Evolutionary conservation across 345 rosid genomes (phyloP), one percentile per base, ranked within the genome.

Genomic region (Nephelium lappaceum): DNA sequence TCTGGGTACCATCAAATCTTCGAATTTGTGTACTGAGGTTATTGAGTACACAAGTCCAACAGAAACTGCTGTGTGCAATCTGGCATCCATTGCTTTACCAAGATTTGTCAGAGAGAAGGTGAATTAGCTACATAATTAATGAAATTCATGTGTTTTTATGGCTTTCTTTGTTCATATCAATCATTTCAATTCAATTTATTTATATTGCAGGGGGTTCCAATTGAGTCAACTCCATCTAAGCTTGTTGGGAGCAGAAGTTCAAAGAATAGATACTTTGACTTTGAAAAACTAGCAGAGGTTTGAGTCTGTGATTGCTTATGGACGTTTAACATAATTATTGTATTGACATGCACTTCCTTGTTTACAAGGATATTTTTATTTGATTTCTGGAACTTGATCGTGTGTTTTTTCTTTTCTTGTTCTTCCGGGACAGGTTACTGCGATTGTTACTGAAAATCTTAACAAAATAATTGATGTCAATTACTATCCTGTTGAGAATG

Each of bases 51-150:
- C 97, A 25, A 95, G 98, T 77, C 98, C 98, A 79, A 87, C 95
- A 41, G 97, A 95, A 83, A 92, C 98, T 51, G 98, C 97, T 75
- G 98, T 95, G 19, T 95, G 98, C 84, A 95, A 95, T 84, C 88
- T 95, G 78, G 98, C 98, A 71, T 95, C 98, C 25, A 93, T 95
- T 88, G 98, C 98, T 41, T 83, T 93, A 64, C 95, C 97, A 1
- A 86, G 94, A 72, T 95, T 83, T 72, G 98, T 93, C 16, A 88
- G 97, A 79, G 98, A 91, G 80, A 93, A 82, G 89, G 98, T 93
- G 57, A 64, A n/a, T 77, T 16, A 45, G n/a, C 1, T 66, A 62
- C 43, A 24, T 61, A 24, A 10, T 43, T 43, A 5, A 8, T 66
- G 5, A 11, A 49, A 63, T 70, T 36, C 36, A 36, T 19, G 71